phyloP scores from a whole-genome alignment of 2,329 filamentous ascomycete genomes.

The Aspergillus floridensis region DNA sequence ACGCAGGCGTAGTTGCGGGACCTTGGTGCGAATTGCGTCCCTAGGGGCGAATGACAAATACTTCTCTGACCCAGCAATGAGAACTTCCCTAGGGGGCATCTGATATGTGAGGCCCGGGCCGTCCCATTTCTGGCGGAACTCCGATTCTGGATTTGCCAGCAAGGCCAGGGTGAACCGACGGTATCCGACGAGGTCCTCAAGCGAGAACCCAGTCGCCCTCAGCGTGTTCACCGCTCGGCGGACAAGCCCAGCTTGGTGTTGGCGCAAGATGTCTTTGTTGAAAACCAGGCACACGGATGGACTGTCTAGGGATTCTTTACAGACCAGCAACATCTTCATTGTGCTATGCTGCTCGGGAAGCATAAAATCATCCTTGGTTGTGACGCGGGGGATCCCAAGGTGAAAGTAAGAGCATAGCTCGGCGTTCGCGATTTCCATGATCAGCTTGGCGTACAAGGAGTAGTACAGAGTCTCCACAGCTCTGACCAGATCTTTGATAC shows the following conservation, averaged over 20 bases:
- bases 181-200: slow-evolving; percentile 30
- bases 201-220: slow-evolving; percentile 10
- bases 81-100: slow-evolving; percentile 27
- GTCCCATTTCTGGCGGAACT: slow-evolving; percentile 32
- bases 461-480: slow-evolving; percentile 39
- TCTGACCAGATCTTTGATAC: slow-evolving; percentile 31
- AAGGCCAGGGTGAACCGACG: slow-evolving; percentile 27
- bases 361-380: slow-evolving; percentile 16
- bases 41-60: slow-evolving; percentile 31
- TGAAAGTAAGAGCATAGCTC: slow-evolving; percentile 35
- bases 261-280: slow-evolving; percentile 25
- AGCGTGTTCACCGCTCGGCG: slow-evolving; percentile 21
- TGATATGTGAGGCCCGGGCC: slow-evolving; percentile 29
- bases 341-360: slow-evolving; percentile 38
- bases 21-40: slow-evolving; percentile 12
- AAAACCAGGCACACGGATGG: slow-evolving; percentile 26
- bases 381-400: slow-evolving; percentile 21
- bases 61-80: slow-evolving; percentile 35
- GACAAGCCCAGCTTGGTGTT: slow-evolving; percentile 32
- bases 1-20: slow-evolving; percentile 21
- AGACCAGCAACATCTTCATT: slow-evolving; percentile 32
- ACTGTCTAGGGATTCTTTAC: slow-evolving; percentile 33
- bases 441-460: slow-evolving; percentile 34
- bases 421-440: slow-evolving; percentile 37
- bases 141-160: slow-evolving; percentile 20